These are phyloP conservation scores for Pseudozyma hubeiensis DNA, from an alignment of 1,284 basidiomycete genomes.

Conservation along the genomic window DNA sequence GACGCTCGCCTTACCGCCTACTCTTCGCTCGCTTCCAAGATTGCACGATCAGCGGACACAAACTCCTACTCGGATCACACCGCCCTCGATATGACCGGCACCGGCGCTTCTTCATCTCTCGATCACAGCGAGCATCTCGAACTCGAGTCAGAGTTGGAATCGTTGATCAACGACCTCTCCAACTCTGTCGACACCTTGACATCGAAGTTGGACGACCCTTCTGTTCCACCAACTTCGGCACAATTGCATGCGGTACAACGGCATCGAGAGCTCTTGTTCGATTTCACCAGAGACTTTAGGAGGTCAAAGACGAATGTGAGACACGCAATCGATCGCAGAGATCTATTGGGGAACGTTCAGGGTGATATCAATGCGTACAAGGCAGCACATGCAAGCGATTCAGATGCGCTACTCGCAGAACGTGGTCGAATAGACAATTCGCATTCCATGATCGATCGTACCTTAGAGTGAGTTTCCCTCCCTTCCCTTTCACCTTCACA, in stretches of 20 bases:
- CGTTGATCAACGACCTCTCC: conserved; percentile 75
- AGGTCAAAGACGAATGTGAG: conserved; percentile 71
- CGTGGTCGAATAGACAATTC: conserved; percentile 88
- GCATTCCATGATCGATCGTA: conserved; percentile 92
- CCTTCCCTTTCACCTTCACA: conserved; percentile 3
- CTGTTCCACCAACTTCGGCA: conserved; percentile 81
- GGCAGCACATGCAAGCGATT: conserved; percentile 76
- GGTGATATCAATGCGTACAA: conserved; percentile 94
- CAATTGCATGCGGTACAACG: conserved; percentile 89
- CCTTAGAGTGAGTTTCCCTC: conserved; percentile 77
- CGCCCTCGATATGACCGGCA: conserved; percentile 38
- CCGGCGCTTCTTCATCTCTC: conserved; percentile 7
- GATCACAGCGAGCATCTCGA: conserved; percentile 58
- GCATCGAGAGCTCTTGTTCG: conserved; percentile 88
- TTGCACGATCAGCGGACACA: conserved; percentile 71
- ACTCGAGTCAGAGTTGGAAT: conserved; percentile 83
- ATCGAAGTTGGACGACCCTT: conserved; percentile 77
- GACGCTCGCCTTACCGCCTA: conserved; percentile 90
- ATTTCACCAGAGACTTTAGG: conserved; percentile 80
- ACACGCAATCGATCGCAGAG: conserved; percentile 84
- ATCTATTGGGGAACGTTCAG: conserved; percentile 87
- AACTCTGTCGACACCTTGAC: conserved; percentile 72
- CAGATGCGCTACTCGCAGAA: conserved; percentile 88
- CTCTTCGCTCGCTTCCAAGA: conserved; percentile 81
- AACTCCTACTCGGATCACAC: conserved; percentile 36